These are phyloP conservation scores for Trichoderma sp. DNA, from an alignment of 2,329 filamentous ascomycete species.

Conservation along the genomic window DNA sequence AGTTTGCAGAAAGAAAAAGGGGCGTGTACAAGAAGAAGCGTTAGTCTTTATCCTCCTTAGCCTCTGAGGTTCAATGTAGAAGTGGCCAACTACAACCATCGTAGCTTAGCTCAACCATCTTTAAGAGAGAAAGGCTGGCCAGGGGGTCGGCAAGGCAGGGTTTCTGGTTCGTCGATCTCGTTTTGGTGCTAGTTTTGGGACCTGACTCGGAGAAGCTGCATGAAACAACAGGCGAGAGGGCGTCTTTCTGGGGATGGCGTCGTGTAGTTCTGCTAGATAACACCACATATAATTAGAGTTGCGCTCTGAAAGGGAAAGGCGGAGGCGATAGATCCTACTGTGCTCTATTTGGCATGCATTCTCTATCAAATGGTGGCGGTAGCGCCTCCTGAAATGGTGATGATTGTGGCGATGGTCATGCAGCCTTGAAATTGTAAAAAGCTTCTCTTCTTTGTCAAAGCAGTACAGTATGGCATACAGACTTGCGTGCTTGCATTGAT, in stretches of 20 bases:
- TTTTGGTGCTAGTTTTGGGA: constrained; percentile 20
- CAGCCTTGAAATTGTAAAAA: background rate
- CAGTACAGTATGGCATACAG: background rate
- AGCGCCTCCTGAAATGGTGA: background rate
- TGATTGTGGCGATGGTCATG: background rate
- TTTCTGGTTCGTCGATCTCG: constrained; percentile 18
- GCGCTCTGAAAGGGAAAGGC: background rate
- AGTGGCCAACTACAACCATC: background rate
- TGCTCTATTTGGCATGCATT: background rate
- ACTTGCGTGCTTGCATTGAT: background rate
- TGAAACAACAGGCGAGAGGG: constrained; percentile 7
- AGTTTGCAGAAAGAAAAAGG: background rate
- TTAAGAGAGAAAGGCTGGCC: background rate
- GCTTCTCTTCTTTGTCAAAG: background rate
- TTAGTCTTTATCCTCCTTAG: background rate
- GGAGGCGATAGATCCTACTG: background rate
- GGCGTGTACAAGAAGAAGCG: background rate
- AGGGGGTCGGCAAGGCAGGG: constrained; percentile 4
- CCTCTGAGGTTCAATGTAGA: background rate
- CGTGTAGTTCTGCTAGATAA: background rate
- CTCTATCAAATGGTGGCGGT: background rate
- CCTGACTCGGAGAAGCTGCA: constrained; percentile 22
- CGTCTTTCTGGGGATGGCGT: constrained; percentile 12
- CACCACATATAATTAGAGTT: background rate
- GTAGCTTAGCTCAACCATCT: background rate